Evolutionary conservation across 2,329 filamentous ascomycete species (phyloP), one percentile per base, ranked within the genome.

Genomic region (Helicocarpus griseus): DNA sequence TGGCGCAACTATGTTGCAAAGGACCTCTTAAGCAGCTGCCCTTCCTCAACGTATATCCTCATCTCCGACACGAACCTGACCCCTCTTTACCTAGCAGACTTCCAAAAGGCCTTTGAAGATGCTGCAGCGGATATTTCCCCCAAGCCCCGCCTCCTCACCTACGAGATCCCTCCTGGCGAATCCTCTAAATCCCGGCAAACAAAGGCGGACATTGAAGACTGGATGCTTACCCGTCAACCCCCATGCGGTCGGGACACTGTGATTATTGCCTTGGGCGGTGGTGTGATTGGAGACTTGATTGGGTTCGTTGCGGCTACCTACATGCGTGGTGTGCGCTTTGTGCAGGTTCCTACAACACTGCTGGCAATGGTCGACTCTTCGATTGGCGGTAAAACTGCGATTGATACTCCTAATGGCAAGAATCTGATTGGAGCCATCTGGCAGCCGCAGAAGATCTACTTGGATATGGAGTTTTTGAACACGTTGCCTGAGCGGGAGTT

Each of bases 361-460:
- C 77, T 98, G 49, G 83, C 93, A 57, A 98, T 98, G 93, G 93
- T 98, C 39, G 93, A 98, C 71, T 97, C 91, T 43, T 95, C 89
- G 35, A 97, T 98, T 65, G 93, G 93, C 56, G 93, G 93, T 57
- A 98, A 98, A 77, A 98, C 93, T 8, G 93, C 93, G 52, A 97
- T 98, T 68, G 93, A 98, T 66, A 95, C 89, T 0, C 90, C 91
- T 6, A 81, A 90, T 66, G 93, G 93, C 54, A 98, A 98, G 77
- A 98, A 98, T 66, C 73, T 98, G 56, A 83, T 98, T 52, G 93
- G 93, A 3, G 83, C 91, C 31, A 97, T 98, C 71, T 97, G 91
- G 90, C 93, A 98, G 67, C 93, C 93, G 4, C 79, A 86, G 63
- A 83, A 89, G 56, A 90, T 97, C 58, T 98, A 95, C 70, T 90